Evolutionary conservation across 495 filamentous ascomycete genomes (phyloP).

Genomic region (Podospora fimiseda): DNA sequence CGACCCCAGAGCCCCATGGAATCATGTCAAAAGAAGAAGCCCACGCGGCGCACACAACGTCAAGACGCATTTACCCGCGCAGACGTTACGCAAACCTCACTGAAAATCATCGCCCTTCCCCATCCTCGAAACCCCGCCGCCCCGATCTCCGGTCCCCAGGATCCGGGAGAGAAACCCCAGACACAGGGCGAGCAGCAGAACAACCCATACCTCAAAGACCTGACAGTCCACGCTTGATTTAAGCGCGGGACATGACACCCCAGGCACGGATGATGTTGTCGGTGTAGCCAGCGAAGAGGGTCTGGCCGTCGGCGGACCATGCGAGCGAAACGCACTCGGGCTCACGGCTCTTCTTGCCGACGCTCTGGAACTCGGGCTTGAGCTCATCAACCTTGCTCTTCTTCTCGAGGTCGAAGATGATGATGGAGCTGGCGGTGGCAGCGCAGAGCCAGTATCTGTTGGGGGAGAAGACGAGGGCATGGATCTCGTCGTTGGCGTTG

Average conservation of each 20-base stretch:
- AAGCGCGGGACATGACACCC: slow-evolving; percentile 84
- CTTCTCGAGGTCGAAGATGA: slow-evolving; percentile 99
- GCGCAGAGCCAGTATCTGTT: slow-evolving; percentile 99
- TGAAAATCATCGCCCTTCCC: slow-evolving; percentile 1
- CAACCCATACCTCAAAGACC: slow-evolving; percentile 15
- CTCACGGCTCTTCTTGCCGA: slow-evolving; percentile 98
- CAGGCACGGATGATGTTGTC: slow-evolving; percentile 99
- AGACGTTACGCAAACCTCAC: slow-evolving; percentile 24
- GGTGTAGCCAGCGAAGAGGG: slow-evolving; percentile 98
- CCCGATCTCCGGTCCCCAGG: slow-evolving; percentile 13
- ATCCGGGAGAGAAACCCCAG: slow-evolving; percentile 16
- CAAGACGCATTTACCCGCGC: slow-evolving; percentile 17
- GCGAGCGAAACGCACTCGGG: slow-evolving; percentile 96
- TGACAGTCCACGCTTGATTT: slow-evolving; percentile 11
- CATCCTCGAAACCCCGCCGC: slow-evolving; percentile 11
- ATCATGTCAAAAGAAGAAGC: slow-evolving; percentile 31
- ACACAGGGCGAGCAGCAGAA: not conserved
- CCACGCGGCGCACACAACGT: slow-evolving; percentile 12
- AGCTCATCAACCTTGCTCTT: slow-evolving; percentile 99
- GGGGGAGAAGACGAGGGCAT: slow-evolving; percentile 99
- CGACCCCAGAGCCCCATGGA: slow-evolving; percentile 30
- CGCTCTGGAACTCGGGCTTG: slow-evolving; percentile 94
- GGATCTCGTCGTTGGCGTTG: slow-evolving; percentile 99
- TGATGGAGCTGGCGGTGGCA: slow-evolving; percentile 92
- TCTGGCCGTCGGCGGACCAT: slow-evolving; percentile 97